These are phyloP conservation scores for Nannochloropsis salina DNA, from an alignment of 108 stramenopile genomes.

Conservation along the genomic window DNA sequence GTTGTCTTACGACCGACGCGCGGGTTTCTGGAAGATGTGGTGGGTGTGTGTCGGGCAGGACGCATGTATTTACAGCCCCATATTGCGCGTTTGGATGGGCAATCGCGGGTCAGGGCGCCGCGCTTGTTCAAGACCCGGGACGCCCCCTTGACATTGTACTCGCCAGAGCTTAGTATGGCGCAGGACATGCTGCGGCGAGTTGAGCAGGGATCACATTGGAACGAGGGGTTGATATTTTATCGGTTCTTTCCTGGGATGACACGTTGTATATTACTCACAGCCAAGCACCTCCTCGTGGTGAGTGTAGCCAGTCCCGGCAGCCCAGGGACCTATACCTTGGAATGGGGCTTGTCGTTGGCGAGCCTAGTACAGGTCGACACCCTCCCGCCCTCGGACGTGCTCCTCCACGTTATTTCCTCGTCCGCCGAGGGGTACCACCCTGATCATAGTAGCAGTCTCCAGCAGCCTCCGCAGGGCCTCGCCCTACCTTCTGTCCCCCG, in stretches of 20 bases:
- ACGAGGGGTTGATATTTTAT: not conserved
- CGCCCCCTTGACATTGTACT: not conserved
- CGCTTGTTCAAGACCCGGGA: not conserved
- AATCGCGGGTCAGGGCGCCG: not conserved
- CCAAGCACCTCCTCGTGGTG: not conserved
- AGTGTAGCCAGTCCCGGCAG: not conserved
- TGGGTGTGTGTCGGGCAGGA: not conserved
- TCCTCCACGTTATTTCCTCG: not conserved
- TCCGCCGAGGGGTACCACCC: not conserved
- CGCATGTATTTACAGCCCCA: not conserved
- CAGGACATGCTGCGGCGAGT: not conserved
- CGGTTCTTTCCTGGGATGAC: not conserved
- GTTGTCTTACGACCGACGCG: not conserved
- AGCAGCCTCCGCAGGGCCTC: not conserved
- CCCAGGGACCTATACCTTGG: not conserved
- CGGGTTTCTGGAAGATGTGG: constrained; percentile 4
- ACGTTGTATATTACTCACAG: constrained; percentile 8
- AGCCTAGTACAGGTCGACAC: not conserved
- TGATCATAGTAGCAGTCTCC: not conserved
- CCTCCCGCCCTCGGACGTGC: not conserved
- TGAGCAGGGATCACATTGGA: not conserved
- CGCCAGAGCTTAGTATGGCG: not conserved
- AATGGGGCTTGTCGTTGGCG: not conserved
- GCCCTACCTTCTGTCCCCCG: not conserved
- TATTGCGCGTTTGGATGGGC: not conserved